Evolutionary conservation across 306 rosid genomes (phyloP), one percentile per base, ranked within the genome.

Genomic region (Glycine soja): DNA sequence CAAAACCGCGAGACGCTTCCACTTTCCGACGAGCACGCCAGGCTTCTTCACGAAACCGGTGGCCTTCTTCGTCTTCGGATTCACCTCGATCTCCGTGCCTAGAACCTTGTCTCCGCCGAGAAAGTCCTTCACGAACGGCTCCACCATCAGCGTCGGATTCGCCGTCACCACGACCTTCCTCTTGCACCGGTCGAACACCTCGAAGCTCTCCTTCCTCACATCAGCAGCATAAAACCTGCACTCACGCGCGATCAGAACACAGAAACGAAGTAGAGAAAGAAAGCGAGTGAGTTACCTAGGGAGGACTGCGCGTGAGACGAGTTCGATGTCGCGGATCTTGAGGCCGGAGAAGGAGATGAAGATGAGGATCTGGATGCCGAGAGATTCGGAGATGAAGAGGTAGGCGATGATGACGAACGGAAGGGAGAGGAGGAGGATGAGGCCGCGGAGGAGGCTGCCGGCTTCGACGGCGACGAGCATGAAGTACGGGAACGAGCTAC

Each of bases 401-500:
- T 95, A 93, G 1, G 99, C 71, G 62, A 95, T 0, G 82, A 95
- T 95, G 64, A 95, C 78, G 53, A 90, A 1, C 3, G 99, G 99
- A 62, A 93, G 82, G 1, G 97, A 86, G 47, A 95, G 98, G n/a
- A 95, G 97, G 36, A 95, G 97, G 50, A 93, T 0, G 76, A 95
- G 76, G 69, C 99, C 99, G 0, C 99, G 93, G 82, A 95, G 83
- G 78, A 95, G 94, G 78, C 99, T 93, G 1, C 98, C 98, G 54
- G 99, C 99, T 86, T 95, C 99, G 8, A 95, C 86, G 77, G 99
- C 99, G 14, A 95, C 88, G 2, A 95, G 97, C 95, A 95, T 90
- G 90, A 93, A 95, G 93, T 93, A 95, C 13, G 99, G 99, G 9
- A 95, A 79, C 0, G 98, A 93, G 80, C 99, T 95, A 0, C 97